Conservation (phyloP, 1,284 basidiomycete genomes). For the Neolentinus lepideus region DNA sequence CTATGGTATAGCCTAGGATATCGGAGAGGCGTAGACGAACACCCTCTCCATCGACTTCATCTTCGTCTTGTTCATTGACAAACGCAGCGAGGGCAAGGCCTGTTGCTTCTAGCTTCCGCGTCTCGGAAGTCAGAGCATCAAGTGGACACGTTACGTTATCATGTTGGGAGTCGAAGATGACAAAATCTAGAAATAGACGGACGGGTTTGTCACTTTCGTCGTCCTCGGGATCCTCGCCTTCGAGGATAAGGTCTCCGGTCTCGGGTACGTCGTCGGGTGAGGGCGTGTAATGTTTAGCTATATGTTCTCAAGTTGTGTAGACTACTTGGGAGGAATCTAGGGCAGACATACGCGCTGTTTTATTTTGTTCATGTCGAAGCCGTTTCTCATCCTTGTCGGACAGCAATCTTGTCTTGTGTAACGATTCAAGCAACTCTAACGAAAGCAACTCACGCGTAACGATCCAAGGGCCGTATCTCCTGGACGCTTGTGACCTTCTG, state of each 20-base stretch:
- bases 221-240: slow-evolving; percentile 12
- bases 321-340: neutral
- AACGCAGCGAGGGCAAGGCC: neutral
- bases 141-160: neutral
- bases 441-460: neutral
- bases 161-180: neutral
- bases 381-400: neutral
- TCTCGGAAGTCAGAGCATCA: neutral
- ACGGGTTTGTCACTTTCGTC: neutral
- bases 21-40: neutral
- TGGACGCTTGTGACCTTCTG: neutral
- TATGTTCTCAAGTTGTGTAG: neutral
- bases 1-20: neutral
- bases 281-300: neutral
- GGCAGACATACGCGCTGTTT: neutral
- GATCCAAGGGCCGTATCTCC: neutral
- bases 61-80: slow-evolving; percentile 3
- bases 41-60: neutral
- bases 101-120: neutral
- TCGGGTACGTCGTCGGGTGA: slow-evolving; percentile 4
- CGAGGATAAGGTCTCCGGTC: slow-evolving; percentile 5
- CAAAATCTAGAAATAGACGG: neutral
- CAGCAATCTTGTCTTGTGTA: neutral
- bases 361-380: neutral
- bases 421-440: neutral